Conservation (phyloP, 2,329 filamentous ascomycete species). For the Fusarium buxicola region DNA sequence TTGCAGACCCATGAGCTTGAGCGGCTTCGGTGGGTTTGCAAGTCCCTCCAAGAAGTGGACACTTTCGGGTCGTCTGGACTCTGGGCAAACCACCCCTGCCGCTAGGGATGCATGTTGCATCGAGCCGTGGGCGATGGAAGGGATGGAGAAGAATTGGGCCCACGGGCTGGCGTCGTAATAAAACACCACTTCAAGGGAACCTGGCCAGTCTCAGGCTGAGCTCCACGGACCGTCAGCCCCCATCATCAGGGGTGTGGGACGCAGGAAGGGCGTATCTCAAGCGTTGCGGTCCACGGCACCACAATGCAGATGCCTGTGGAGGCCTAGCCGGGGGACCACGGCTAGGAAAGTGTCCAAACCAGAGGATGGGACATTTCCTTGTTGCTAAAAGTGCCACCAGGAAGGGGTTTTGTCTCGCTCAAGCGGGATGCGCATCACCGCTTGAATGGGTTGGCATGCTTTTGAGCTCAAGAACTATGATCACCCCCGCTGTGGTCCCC, state of each 20-base stretch:
- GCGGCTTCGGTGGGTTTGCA: slow-evolving; percentile 33
- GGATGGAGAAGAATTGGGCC: slow-evolving; percentile 46
- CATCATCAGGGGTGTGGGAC: slow-evolving; percentile 4
- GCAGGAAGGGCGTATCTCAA: slow-evolving; percentile 11
- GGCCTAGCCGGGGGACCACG: slow-evolving; percentile 25
- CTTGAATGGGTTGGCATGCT: slow-evolving; percentile 43
- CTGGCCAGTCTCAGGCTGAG: slow-evolving; percentile 31
- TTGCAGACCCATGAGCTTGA: slow-evolving; percentile 42
- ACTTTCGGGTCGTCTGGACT: slow-evolving; percentile 42
- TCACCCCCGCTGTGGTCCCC: slow-evolving; percentile 34
- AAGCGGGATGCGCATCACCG: slow-evolving; percentile 45
- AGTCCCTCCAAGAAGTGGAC: slow-evolving; percentile 34
- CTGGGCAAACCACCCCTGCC: slow-evolving; percentile 40
- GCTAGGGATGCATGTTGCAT: slow-evolving; percentile 42
- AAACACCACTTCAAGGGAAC: background rate
- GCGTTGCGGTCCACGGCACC: slow-evolving; percentile 17
- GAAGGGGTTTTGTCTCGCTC: slow-evolving; percentile 45
- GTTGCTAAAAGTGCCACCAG: slow-evolving; percentile 43
- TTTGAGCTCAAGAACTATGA: slow-evolving; percentile 8
- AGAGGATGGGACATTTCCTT: slow-evolving; percentile 43
- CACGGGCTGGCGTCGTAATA: slow-evolving; percentile 45
- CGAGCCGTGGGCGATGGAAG: slow-evolving; percentile 43
- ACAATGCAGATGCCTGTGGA: slow-evolving; percentile 30
- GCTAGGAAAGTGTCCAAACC: slow-evolving; percentile 32
- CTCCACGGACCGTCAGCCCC: slow-evolving; percentile 1